Base-by-base conservation (phyloP, 176 grass and related monocot genomes). In the Miscanthus lutarioriparius region DNA sequence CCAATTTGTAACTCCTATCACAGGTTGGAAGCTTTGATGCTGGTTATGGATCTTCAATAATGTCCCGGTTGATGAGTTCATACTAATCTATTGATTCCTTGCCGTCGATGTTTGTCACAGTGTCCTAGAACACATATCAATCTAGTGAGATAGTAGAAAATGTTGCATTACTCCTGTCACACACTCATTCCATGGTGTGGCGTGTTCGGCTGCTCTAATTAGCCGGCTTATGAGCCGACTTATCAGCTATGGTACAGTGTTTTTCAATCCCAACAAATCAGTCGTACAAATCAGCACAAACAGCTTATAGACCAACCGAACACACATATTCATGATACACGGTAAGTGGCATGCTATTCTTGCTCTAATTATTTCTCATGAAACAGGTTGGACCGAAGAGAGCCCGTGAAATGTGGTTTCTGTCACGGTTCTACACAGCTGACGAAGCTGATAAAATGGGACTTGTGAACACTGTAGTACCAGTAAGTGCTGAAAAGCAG, bases 11-110 rank as follows among this genome's bases (percentile, higher is more conserved):
- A 75, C 79, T 48, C 47, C 17, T 85, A 43, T 82, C 12, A 20
- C 63, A 95, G 91, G 93, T 95, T 47, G 96, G 96, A 77, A 98
- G 96, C 76, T 98, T 98, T 83, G 96, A 98, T 95, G 91, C 91
- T 81, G 93, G 96, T 51, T 95, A 98, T 86, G 96, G 96, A 61
- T 95, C 91, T 81, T 94, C 93, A 11, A 95, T 98, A 80, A 98
- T 94, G 96, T 93, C 93, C 43, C 91, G 91, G 41, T 87, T 98
- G 89, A 91, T 98, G 88, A 92, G 87, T 49, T 88, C 8, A 45
- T 77, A 69, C 20, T 8, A 28, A 64, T 64, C 8, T 40, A 1
- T 39, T 49, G 16, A 16, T 17, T 82, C 75, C 14, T 37, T 70
- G 14, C 38, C 61, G 61, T 63, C 33, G 0, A 19, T 23, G 0